A percentile compares a stretch with the other conserved stretches of the same genome.
These are phyloP conservation scores for Trypanosoma theileri DNA, from an alignment of 208 protist species.

Conservation along the genomic window DNA sequence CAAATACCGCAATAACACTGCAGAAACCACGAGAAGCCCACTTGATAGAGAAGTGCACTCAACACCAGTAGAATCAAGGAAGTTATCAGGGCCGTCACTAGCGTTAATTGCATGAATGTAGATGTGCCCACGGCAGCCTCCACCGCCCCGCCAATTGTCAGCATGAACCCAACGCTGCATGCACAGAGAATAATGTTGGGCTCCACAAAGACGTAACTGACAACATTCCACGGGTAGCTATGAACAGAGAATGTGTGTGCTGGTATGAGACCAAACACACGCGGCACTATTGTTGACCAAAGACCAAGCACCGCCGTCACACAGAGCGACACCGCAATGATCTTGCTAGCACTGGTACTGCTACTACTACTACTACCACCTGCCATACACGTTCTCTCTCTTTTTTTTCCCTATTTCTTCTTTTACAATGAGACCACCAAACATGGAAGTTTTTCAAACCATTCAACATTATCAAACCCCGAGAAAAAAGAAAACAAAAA, in stretches of 20 bases:
- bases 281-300: slow-evolving; percentile 12
- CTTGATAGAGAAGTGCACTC: slow-evolving; percentile 22
- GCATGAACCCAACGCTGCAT: slow-evolving; percentile 22
- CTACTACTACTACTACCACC: no score
- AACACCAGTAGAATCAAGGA: slow-evolving; percentile 28
- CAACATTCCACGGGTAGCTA: slow-evolving; percentile 32
- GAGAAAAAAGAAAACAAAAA: background rate
- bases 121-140: slow-evolving; percentile 32
- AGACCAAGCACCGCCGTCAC: slow-evolving; percentile 12
- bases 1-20: slow-evolving; percentile 45
- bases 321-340: slow-evolving; percentile 19
- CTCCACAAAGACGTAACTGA: slow-evolving; percentile 30
- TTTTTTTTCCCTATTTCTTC: no score
- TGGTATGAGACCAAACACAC: slow-evolving; percentile 32
- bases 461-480: background rate
- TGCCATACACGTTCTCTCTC: background rate
- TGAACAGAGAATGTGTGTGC: slow-evolving; percentile 34
- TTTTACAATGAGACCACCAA: slow-evolving; percentile 4
- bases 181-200: slow-evolving; percentile 14
- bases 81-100: slow-evolving; percentile 27
- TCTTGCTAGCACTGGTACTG: slow-evolving; percentile 3
- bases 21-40: slow-evolving; percentile 28
- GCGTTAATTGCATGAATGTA: slow-evolving; percentile 28
- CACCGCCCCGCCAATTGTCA: slow-evolving; percentile 28
- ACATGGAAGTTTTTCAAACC: background rate